Conservation (phyloP, 768 basidiomycete genomes). For the Boletus vinaceobasis region DNA sequence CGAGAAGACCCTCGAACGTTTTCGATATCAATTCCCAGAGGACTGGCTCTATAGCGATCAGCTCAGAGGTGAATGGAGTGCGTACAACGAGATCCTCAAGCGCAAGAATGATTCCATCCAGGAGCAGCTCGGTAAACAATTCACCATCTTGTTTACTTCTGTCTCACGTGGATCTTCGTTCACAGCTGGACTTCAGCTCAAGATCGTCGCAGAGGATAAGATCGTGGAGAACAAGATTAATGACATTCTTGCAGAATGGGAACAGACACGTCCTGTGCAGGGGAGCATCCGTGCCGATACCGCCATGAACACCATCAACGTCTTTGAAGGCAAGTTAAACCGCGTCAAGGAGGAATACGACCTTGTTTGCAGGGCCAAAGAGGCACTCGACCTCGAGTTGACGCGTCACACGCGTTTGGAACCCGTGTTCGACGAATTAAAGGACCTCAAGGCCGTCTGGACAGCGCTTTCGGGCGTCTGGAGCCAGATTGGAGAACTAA, state of each 20-base stretch:
- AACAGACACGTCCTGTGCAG: constrained; percentile 92
- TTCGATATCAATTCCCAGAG: constrained; percentile 93
- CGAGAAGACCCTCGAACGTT: constrained; percentile 95
- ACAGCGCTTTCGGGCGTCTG: constrained; percentile 97
- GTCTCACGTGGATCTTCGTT: constrained; percentile 4
- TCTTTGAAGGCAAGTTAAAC: constrained; percentile 88
- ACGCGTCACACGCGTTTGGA: constrained; percentile 86
- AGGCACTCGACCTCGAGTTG: constrained; percentile 91
- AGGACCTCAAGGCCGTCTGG: constrained; percentile 98
- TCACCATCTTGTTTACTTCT: neutral
- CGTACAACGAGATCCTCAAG: constrained; percentile 96
- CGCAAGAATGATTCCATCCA: constrained; percentile 98
- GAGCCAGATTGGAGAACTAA: constrained; percentile 85
- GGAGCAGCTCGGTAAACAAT: constrained; percentile 82
- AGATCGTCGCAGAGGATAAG: constrained; percentile 99
- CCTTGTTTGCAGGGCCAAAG: constrained; percentile 93
- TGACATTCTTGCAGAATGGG: constrained; percentile 91
- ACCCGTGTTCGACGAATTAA: constrained; percentile 91
- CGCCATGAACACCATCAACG: constrained; percentile 93
- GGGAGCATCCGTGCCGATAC: constrained; percentile 95
- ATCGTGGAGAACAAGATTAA: constrained; percentile 95
- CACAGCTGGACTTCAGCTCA: constrained; percentile 91
- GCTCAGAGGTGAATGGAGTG: constrained; percentile 95
- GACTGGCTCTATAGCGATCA: constrained; percentile 99
- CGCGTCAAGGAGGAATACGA: constrained; percentile 94